Evolutionary conservation across 768 basidiomycete species (phyloP).

Genomic region (Trametes cingulata): DNA sequence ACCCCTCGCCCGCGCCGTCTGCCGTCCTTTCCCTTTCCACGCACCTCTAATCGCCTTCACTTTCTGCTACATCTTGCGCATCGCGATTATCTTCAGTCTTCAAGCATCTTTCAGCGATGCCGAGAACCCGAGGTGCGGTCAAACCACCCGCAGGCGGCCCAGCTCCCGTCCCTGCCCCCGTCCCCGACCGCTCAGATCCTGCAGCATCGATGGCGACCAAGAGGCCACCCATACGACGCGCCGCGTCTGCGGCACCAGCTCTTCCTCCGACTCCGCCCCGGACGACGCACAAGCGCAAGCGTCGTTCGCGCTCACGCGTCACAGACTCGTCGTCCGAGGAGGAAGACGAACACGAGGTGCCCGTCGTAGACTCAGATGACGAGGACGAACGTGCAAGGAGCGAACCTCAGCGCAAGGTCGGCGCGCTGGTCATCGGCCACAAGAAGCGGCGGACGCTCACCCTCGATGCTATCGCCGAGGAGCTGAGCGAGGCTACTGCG

Average conservation of each 20-base stretch:
- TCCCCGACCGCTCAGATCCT: not conserved
- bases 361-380: constrained; percentile 35
- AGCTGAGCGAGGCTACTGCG: constrained; percentile 26
- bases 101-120: constrained; percentile 14
- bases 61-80: not conserved
- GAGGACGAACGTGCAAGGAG: constrained; percentile 11
- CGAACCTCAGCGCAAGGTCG: constrained; percentile 33
- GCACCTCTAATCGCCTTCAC: constrained; percentile 4
- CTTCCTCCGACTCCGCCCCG: constrained; percentile 23
- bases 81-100: not conserved
- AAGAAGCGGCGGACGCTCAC: constrained; percentile 30
- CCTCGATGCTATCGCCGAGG: constrained; percentile 30
- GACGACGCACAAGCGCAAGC: constrained; percentile 26
- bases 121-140: constrained; percentile 17
- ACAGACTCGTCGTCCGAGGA: constrained; percentile 43
- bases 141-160: constrained; percentile 12
- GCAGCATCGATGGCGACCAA: constrained; percentile 9
- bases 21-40: not conserved
- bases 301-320: constrained; percentile 38
- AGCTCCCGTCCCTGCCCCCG: constrained; percentile 4
- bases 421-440: constrained; percentile 26
- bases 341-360: constrained; percentile 26
- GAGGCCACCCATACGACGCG: constrained; percentile 14
- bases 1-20: not conserved
- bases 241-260: constrained; percentile 13